A percentile compares a stretch with the other conserved stretches of the same genome.
Evolutionary conservation across 129 eudicot species (phyloP).

Genomic region (Erigeron canadensis): DNA sequence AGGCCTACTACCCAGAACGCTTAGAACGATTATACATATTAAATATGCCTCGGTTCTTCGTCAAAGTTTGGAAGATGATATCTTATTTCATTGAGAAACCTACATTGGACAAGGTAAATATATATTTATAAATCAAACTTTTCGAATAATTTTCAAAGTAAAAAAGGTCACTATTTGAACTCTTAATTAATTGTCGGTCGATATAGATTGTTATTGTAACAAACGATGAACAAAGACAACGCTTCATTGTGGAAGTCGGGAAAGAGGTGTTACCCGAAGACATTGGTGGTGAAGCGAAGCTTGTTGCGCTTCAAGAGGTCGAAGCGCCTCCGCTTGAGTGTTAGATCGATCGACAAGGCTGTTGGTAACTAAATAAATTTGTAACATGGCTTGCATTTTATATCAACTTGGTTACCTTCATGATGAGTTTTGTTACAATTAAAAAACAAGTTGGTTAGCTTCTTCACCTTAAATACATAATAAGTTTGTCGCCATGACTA

Average conservation of each 20-base stretch:
- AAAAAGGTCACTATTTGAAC: neutral
- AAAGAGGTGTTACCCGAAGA: slow-evolving; percentile 44
- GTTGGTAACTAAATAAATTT: too few relatives aligned
- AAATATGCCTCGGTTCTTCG: slow-evolving; percentile 53
- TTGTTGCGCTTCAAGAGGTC: slow-evolving; percentile 43
- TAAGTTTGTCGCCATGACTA: too few relatives aligned
- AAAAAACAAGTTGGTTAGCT: too few relatives aligned
- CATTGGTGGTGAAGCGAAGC: slow-evolving; percentile 40
- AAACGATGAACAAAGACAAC: slow-evolving; percentile 39
- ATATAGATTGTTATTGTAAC: slow-evolving; percentile 39
- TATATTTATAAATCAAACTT: neutral
- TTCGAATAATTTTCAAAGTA: neutral
- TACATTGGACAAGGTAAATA: slow-evolving; percentile 49
- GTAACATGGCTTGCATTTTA: too few relatives aligned
- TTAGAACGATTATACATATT: slow-evolving; percentile 40
- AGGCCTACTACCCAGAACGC: slow-evolving; percentile 58
- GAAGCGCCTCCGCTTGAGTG: slow-evolving; percentile 15
- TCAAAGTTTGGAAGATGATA: slow-evolving; percentile 48
- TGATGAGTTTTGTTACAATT: too few relatives aligned
- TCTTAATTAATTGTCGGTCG: slow-evolving; percentile 1
- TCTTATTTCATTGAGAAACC: slow-evolving; percentile 46
- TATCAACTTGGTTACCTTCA: too few relatives aligned
- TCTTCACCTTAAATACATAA: too few relatives aligned
- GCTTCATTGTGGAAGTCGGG: slow-evolving; percentile 36
- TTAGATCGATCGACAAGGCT: too few relatives aligned